Percentiles rank a stretch among this genome's conserved stretches.
These are phyloP conservation scores for Metschnikowia anglica DNA, from an alignment of 805 yeast genomes.

Conservation along the genomic window DNA sequence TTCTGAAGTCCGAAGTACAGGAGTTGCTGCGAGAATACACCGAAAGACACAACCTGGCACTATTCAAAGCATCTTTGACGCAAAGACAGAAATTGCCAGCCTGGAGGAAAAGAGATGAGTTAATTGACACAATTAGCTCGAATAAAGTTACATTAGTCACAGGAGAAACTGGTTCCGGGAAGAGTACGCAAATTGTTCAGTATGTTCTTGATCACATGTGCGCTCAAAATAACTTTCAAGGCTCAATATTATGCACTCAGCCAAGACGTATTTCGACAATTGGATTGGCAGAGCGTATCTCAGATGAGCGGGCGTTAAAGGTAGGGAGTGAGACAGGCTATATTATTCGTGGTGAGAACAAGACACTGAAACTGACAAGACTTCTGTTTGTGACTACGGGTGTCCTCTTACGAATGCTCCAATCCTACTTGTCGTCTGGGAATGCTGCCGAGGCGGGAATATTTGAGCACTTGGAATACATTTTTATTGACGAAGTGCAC, in stretches of 20 bases:
- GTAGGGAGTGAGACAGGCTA: constrained; percentile 85
- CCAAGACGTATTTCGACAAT: constrained; percentile 95
- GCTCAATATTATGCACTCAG: constrained; percentile 82
- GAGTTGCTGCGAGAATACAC: constrained; percentile 6
- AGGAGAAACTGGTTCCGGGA: constrained; percentile 98
- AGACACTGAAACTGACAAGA: constrained; percentile 57
- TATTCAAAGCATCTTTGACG: constrained; percentile 36
- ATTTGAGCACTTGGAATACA: constrained; percentile 59
- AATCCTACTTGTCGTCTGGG: constrained; percentile 41
- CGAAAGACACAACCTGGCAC: constrained; percentile 13
- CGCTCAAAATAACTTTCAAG: constrained; percentile 45
- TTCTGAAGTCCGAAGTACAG: constrained; percentile 3
- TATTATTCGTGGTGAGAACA: constrained; percentile 85
- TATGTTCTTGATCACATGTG: constrained; percentile 73
- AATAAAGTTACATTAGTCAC: constrained; percentile 76
- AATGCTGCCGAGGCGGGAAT: constrained; percentile 21
- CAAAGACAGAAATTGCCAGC: constrained; percentile 73
- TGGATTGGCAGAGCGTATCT: constrained; percentile 89
- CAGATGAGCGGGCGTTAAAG: constrained; percentile 68
- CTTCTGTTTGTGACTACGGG: constrained; percentile 92
- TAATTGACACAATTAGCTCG: constrained; percentile 54
- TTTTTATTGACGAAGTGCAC: constrained; percentile 94
- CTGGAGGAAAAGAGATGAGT: constrained; percentile 61
- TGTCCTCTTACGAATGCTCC: constrained; percentile 82
- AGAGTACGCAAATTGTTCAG: constrained; percentile 92